Percentiles rank a stretch among this genome's conserved stretches.
These are phyloP conservation scores for Penicillium sumatraense DNA, from an alignment of 2,329 filamentous ascomycete species.

Conservation along the genomic window DNA sequence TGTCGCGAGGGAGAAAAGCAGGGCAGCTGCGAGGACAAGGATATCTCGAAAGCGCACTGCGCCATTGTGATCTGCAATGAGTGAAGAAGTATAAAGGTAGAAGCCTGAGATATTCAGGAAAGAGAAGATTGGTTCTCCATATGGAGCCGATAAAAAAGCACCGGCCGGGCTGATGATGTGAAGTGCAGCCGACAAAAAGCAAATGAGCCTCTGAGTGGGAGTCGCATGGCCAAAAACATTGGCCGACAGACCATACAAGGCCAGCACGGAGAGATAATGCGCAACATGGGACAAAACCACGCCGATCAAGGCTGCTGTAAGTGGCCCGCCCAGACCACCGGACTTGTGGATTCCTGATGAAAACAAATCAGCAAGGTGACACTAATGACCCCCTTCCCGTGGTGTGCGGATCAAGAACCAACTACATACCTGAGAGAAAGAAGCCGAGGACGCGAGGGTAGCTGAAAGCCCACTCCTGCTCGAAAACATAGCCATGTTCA, in stretches of 20 bases:
- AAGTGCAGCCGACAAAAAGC: constrained; percentile 70
- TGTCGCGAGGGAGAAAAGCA: constrained; percentile 72
- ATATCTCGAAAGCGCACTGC: constrained; percentile 44
- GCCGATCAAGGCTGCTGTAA: constrained; percentile 55
- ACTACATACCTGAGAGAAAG: constrained; percentile 38
- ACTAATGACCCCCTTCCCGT: too few relatives aligned
- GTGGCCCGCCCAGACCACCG: constrained; percentile 24
- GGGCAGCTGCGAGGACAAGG: constrained; percentile 65
- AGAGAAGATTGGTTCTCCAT: constrained; percentile 79
- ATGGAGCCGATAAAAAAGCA: constrained; percentile 85
- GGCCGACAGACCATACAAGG: constrained; percentile 69
- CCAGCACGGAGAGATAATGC: constrained; percentile 75
- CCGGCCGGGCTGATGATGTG: constrained; percentile 88
- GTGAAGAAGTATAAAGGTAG: constrained; percentile 65
- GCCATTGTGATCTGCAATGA: constrained; percentile 37
- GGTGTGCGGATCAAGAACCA: not conserved
- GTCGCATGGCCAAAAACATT: constrained; percentile 55
- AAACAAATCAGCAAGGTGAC: not conserved
- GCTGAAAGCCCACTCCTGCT: constrained; percentile 71
- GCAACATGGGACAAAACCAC: constrained; percentile 71
- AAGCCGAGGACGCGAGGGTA: constrained; percentile 52
- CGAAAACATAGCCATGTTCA: constrained; percentile 59
- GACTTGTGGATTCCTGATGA: constrained; percentile 30
- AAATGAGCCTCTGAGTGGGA: constrained; percentile 32
- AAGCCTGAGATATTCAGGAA: constrained; percentile 76